Evolutionary conservation across 2,329 filamentous ascomycete genomes (phyloP).

Genomic region (Cyphellophora europaea): DNA sequence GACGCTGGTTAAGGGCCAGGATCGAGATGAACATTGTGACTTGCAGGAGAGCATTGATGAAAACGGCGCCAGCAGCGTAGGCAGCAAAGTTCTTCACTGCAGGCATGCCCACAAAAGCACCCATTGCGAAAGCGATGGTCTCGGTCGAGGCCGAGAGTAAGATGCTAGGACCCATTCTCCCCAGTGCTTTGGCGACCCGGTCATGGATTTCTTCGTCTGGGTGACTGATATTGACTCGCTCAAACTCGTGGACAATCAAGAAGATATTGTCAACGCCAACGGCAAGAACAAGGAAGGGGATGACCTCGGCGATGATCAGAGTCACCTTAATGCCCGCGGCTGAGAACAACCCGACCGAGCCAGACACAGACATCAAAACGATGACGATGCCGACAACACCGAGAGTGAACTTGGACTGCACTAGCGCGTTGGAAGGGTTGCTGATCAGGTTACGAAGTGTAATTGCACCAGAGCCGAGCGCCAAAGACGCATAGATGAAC

Average conservation of each 20-base stretch:
- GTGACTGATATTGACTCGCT: constrained; percentile 84
- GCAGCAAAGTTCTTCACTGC: constrained; percentile 95
- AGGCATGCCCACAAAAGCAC: constrained; percentile 93
- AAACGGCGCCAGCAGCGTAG: constrained; percentile 89
- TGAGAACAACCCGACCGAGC: constrained; percentile 90
- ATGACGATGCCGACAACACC: constrained; percentile 93
- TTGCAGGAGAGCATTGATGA: constrained; percentile 94
- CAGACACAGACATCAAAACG: constrained; percentile 92
- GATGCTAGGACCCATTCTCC: constrained; percentile 93
- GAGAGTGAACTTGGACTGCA: constrained; percentile 93
- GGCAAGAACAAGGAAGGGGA: constrained; percentile 91
- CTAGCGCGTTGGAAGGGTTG: constrained; percentile 74
- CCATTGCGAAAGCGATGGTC: constrained; percentile 84
- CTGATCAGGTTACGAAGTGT: constrained; percentile 66
- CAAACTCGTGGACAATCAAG: constrained; percentile 95
- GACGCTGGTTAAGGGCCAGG: constrained; percentile 78
- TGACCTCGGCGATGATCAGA: constrained; percentile 95
- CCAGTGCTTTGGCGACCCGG: constrained; percentile 77
- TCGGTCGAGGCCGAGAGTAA: constrained; percentile 91
- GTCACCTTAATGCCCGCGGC: constrained; percentile 88
- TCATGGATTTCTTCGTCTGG: constrained; percentile 82
- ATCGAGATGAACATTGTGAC: constrained; percentile 96
- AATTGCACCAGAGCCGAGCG: constrained; percentile 78
- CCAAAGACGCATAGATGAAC: constrained; percentile 94
- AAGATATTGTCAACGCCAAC: constrained; percentile 99